phyloP scores from a whole-genome alignment of 148 eudicot species.

The Polygonum aviculare region DNA sequence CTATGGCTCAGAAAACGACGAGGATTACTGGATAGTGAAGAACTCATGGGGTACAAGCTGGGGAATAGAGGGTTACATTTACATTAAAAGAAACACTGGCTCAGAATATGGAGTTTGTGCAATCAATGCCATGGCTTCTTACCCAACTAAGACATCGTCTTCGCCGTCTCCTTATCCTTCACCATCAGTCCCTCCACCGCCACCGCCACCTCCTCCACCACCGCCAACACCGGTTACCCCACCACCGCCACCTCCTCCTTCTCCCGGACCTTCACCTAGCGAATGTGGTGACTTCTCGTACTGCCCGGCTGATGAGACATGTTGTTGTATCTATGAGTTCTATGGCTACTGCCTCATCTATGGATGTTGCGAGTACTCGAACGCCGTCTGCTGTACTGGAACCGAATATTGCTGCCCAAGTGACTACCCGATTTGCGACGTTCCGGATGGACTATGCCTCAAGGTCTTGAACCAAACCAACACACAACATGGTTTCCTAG shows the following conservation, averaged over 20 bases:
- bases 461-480: conserved; percentile 30
- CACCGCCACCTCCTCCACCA: conserved; percentile 26
- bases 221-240: conserved; percentile 34
- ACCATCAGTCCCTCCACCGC: conserved; percentile 22
- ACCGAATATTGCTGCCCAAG: conserved; percentile 53
- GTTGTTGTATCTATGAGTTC: conserved; percentile 48
- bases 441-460: conserved; percentile 37
- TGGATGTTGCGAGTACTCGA: conserved; percentile 52
- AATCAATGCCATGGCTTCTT: conserved; percentile 62
- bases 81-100: conserved; percentile 35
- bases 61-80: conserved; percentile 56
- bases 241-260: conserved; percentile 32
- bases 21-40: conserved; percentile 70
- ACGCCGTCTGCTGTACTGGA: conserved; percentile 59
- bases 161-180: conserved; percentile 31
- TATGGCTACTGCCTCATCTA: conserved; percentile 36
- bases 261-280: conserved; percentile 45
- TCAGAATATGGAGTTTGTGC: conserved; percentile 42
- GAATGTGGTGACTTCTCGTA: conserved; percentile 53
- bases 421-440: conserved; percentile 61
- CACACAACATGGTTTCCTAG: not conserved
- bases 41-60: conserved; percentile 69
- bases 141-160: conserved; percentile 39
- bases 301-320: conserved; percentile 43
- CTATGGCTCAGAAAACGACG: conserved; percentile 32